These are phyloP conservation scores for Scutellaria barbata DNA, from an alignment of 257 asterid species.

Conservation along the genomic window DNA sequence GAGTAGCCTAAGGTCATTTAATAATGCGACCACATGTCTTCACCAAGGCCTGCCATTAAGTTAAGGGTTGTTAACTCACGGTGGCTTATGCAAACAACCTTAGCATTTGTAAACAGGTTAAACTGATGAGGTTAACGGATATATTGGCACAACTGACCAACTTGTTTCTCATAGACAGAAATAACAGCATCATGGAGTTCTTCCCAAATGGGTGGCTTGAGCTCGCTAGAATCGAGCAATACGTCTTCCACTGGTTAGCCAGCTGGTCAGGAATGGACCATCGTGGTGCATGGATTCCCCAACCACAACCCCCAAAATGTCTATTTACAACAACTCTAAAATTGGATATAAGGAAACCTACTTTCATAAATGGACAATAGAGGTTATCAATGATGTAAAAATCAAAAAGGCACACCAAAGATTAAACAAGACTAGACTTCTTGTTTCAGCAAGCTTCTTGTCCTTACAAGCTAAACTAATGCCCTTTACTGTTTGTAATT, in stretches of 20 bases:
- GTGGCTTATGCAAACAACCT: conserved; percentile 70
- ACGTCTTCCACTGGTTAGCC: conserved; percentile 77
- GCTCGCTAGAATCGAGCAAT: conserved; percentile 79
- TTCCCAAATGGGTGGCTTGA: conserved; percentile 85
- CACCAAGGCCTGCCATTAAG: conserved; percentile 49
- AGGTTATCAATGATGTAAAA: conserved; percentile 49
- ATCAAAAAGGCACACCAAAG: conserved; percentile 38
- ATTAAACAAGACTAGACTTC: conserved; percentile 8
- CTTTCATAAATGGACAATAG: conserved; percentile 60
- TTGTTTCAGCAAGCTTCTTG: conserved; percentile 34
- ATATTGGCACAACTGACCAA: conserved; percentile 70
- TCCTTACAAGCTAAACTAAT: conserved; percentile 32
- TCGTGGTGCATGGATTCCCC: conserved; percentile 74
- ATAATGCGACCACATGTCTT: conserved; percentile 60
- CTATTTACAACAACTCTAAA: conserved; percentile 52
- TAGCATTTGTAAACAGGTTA: conserved; percentile 69
- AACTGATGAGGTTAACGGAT: conserved; percentile 65
- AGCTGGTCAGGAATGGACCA: conserved; percentile 83
- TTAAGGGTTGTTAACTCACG: conserved; percentile 53
- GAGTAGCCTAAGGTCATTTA: conserved; percentile 69
- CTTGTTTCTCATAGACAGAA: conserved; percentile 74
- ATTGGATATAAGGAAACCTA: conserved; percentile 59
- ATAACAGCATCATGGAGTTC: conserved; percentile 75
- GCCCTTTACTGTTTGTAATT: too few relatives aligned
- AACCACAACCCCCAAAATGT: conserved; percentile 66